Evolutionary conservation across 1,139 yeast species (phyloP).

Genomic region (Geotrichum australiense): DNA sequence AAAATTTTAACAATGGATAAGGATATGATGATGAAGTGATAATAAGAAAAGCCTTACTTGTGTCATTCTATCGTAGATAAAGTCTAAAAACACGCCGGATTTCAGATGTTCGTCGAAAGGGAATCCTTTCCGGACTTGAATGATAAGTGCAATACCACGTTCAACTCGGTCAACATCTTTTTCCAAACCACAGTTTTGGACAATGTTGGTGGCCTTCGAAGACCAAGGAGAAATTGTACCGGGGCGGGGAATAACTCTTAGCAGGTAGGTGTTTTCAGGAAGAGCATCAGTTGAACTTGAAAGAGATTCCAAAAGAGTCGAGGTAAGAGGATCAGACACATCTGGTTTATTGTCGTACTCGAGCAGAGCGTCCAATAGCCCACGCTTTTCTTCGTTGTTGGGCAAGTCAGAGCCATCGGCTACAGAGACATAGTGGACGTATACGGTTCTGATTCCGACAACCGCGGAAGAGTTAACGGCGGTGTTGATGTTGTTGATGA

Average conservation of each 20-base stretch:
- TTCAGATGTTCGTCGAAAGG: slow-evolving; percentile 51
- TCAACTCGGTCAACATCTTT: slow-evolving; percentile 74
- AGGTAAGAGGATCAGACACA: slow-evolving; percentile 42
- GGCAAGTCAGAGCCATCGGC: slow-evolving; percentile 33
- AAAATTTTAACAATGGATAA: slow-evolving; percentile 5
- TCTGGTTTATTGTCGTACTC: slow-evolving; percentile 70
- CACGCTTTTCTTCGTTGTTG: slow-evolving; percentile 39
- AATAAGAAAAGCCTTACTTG: slow-evolving; percentile 43
- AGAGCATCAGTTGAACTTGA: slow-evolving; percentile 27
- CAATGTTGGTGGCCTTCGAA: slow-evolving; percentile 94
- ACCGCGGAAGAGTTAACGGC: slow-evolving; percentile 61
- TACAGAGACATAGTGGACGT: slow-evolving; percentile 73
- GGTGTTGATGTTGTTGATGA: slow-evolving; percentile 66
- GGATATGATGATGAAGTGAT: not conserved
- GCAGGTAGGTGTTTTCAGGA: slow-evolving; percentile 50
- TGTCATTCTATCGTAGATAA: slow-evolving; percentile 93
- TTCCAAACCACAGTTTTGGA: slow-evolving; percentile 78
- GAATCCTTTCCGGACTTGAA: slow-evolving; percentile 62
- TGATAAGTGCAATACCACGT: slow-evolving; percentile 73
- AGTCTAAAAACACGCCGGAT: slow-evolving; percentile 51
- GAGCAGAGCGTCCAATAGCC: slow-evolving; percentile 50
- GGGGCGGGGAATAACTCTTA: slow-evolving; percentile 81
- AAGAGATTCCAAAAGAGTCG: slow-evolving; percentile 40
- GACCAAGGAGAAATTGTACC: slow-evolving; percentile 99
- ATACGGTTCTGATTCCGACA: slow-evolving; percentile 62